A percentile compares a stretch with the other conserved stretches of the same genome.
Evolutionary conservation across 305 asterid species (phyloP).

Genomic region (Withania somnifera): DNA sequence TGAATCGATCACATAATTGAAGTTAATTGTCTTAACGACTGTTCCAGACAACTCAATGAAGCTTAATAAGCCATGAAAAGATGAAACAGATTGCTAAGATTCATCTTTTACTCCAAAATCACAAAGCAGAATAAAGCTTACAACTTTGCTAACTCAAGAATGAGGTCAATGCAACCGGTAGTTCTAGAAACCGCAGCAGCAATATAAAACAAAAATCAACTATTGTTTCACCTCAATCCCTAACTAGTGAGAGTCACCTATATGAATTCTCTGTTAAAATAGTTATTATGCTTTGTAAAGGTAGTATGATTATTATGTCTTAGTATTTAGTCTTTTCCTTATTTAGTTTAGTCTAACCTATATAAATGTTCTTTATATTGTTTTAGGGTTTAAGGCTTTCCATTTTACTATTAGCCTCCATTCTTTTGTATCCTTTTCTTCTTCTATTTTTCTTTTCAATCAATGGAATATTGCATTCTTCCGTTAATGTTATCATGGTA

Average conservation of each 20-base stretch:
- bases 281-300: too few species aligned
- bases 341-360: too few species aligned
- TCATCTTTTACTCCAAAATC: not conserved
- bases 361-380: too few species aligned
- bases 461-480: too few species aligned
- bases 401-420: too few species aligned
- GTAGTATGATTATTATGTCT: too few species aligned
- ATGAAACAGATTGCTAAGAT: not conserved
- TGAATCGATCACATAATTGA: not conserved
- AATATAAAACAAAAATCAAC: not conserved
- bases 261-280: too few species aligned
- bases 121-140: conserved; percentile 13
- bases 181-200: not conserved
- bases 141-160: conserved; percentile 30
- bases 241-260: not conserved
- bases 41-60: not conserved
- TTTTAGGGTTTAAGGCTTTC: too few species aligned
- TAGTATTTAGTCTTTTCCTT: too few species aligned
- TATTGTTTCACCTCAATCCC: not conserved
- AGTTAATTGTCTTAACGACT: not conserved
- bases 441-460: too few species aligned
- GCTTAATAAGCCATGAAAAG: not conserved
- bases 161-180: conserved; percentile 24
- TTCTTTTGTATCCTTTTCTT: too few species aligned
- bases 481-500: too few species aligned